These are phyloP conservation scores for Botrytis squamosa DNA, from an alignment of 2,329 filamentous ascomycete genomes.

Conservation along the genomic window DNA sequence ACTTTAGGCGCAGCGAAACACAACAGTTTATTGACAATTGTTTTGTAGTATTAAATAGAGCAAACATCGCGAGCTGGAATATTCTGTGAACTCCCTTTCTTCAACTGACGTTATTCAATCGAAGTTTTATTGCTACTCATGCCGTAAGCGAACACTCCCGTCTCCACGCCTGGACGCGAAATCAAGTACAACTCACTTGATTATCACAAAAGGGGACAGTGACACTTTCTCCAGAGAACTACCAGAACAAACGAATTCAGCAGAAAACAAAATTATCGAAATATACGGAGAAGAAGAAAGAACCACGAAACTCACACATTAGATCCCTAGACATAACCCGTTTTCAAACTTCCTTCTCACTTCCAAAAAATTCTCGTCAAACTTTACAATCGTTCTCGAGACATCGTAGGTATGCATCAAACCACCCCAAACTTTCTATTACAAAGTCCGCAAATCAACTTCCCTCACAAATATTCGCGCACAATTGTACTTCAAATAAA, in stretches of 20 bases:
- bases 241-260: not conserved
- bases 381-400: not conserved
- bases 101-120: not conserved
- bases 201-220: not conserved
- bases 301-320: not conserved
- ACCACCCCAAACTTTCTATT: fast-evolving
- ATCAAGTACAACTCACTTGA: not conserved
- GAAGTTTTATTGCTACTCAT: not conserved
- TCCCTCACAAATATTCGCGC: fast-evolving
- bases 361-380: not conserved
- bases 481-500: not conserved
- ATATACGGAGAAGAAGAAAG: not conserved
- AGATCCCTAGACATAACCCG: not conserved
- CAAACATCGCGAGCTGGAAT: not conserved
- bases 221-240: not conserved
- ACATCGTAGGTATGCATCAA: fast-evolving
- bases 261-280: not conserved
- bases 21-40: not conserved
- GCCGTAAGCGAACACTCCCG: not conserved
- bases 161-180: not conserved
- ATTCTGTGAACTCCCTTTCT: fast-evolving
- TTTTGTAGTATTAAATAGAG: not conserved
- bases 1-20: not conserved
- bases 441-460: not conserved
- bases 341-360: not conserved